Evolutionary conservation across 768 basidiomycete species (phyloP).

Genomic region (Xerocomellus amylosporus): DNA sequence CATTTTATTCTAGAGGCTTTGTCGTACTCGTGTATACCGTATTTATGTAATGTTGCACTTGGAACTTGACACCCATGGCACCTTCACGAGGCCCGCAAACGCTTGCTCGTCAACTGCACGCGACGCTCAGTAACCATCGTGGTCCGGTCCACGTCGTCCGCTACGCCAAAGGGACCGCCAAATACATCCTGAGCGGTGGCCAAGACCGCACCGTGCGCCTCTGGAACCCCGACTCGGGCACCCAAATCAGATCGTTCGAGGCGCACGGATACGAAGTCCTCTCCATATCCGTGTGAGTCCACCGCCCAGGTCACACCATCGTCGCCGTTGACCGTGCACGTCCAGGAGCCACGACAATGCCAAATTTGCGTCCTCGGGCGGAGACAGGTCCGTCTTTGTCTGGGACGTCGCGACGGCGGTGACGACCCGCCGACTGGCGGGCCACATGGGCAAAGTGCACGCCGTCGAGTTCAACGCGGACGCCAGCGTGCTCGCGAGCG

Average conservation of each 20-base stretch:
- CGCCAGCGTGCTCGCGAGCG: conserved; percentile 83
- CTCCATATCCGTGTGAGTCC: conserved; percentile 78
- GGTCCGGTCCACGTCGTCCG: conserved; percentile 90
- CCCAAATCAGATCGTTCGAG: conserved; percentile 87
- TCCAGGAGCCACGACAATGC: conserved; percentile 87
- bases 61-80: conserved; percentile 37
- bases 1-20: background rate
- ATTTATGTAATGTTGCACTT: background rate
- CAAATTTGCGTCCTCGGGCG: conserved; percentile 90
- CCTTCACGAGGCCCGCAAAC: conserved; percentile 52
- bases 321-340: background rate
- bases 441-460: conserved; percentile 90
- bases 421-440: conserved; percentile 78
- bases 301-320: background rate
- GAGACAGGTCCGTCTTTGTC: conserved; percentile 87
- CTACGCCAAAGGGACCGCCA: conserved; percentile 85
- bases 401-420: conserved; percentile 94
- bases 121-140: conserved; percentile 62
- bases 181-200: conserved; percentile 91
- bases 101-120: conserved; percentile 60
- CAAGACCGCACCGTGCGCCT: conserved; percentile 86
- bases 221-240: conserved; percentile 84
- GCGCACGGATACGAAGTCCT: conserved; percentile 97
- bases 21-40: background rate
- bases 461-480: conserved; percentile 88